Evolutionary conservation across 2,329 filamentous ascomycete species (phyloP).

Genomic region (Acrocalymma vagum): DNA sequence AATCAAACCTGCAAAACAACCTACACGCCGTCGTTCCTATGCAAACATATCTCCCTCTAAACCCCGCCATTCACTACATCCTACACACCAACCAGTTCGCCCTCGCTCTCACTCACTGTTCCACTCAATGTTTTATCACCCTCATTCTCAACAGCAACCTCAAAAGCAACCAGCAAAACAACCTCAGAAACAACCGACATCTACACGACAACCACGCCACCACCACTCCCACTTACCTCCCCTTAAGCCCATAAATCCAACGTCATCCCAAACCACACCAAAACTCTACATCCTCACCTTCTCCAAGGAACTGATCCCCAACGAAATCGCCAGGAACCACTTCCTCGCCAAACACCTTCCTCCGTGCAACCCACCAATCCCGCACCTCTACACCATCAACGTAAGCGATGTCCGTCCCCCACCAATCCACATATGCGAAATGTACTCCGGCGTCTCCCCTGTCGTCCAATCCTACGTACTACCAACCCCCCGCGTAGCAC

Average conservation of each 20-base stretch:
- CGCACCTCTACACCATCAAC: constrained; percentile 35
- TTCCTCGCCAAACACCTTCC: constrained; percentile 26
- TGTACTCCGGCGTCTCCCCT: constrained; percentile 31
- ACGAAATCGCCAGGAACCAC: constrained; percentile 1
- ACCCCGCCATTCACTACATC: too few species aligned
- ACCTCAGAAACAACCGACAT: too few species aligned
- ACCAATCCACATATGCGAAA: constrained; percentile 14
- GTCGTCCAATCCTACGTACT: constrained; percentile 32
- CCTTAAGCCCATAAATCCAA: background rate
- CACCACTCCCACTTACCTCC: constrained; percentile 11
- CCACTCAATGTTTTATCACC: too few species aligned
- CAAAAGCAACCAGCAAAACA: too few species aligned
- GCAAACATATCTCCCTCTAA: too few species aligned
- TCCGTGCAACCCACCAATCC: constrained; percentile 12
- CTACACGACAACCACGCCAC: constrained; percentile 6
- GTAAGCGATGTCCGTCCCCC: constrained; percentile 23
- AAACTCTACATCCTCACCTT: constrained; percentile 37
- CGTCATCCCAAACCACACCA: constrained; percentile 15
- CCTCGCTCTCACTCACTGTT: too few species aligned
- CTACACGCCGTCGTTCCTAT: too few species aligned
- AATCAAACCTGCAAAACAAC: too few species aligned
- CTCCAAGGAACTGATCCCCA: constrained; percentile 13
- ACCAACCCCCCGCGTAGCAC: constrained; percentile 14
- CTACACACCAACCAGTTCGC: too few species aligned
- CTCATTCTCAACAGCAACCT: too few species aligned